Evolutionary conservation across 1,139 yeast genomes (phyloP), one percentile per base, ranked within the genome.

Genomic region (Blastobotrys persicus): DNA sequence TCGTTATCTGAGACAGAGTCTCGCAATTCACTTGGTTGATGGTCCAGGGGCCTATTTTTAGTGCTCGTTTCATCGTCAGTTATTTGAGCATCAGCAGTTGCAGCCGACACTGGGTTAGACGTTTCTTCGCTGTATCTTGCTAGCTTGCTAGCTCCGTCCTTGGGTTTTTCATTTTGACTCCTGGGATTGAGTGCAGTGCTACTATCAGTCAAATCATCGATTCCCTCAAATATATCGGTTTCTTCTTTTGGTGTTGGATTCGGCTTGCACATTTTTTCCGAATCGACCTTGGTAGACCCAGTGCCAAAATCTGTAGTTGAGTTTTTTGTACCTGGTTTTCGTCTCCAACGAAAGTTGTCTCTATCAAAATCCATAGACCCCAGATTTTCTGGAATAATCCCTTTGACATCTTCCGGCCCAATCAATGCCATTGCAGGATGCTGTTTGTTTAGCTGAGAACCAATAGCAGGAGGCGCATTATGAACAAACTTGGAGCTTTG

Each of bases 301-400:
- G 60, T 57, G 14, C 57, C 59, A 34, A 46, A 55, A 26, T 56
- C 55, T 73, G 58, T 79, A 85, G 65, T 85, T 94, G 3, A 87
- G 77, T 59, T 85, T 11, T n/a, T 26, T n/a, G 12, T 20, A 11
- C 17, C 39, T n/a, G 18, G 23, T 31, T 38, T 47, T 12, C 44
- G 45, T 20, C 42, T 46, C 63, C 63, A 60, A 28, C 47, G 39
- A 37, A 35, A 49, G 18, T 51, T 51, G 12, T 45, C 43, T 5
- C 47, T 40, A 38, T 59, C 62, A 52, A 46, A 59, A 19, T 50
- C 58, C 60, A 58, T 57, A 1, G 55, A 52, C 6, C 61, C 62
- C 18, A 55, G 45, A 5, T 54, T 49, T 28, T 58, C 50, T 12
- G 58, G 60, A 16, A 51, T 54, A 40, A 49, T 47, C 38, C 53